Base-by-base conservation (phyloP, 2,329 filamentous ascomycete genomes). In the Seiridium cupressi region DNA sequence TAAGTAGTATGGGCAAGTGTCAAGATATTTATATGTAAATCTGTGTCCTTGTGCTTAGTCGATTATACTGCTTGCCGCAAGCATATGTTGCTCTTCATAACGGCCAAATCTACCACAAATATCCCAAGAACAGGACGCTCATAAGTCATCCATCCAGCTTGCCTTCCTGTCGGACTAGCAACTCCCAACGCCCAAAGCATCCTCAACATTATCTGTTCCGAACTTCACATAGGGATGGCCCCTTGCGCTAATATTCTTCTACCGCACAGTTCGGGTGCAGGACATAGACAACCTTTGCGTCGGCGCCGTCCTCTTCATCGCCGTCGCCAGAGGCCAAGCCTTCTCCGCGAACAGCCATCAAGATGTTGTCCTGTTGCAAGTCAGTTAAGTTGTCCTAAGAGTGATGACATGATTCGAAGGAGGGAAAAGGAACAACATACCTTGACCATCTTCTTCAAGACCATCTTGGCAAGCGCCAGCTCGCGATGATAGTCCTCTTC, bases 401-500 rank as follows among this genome's bases (percentile, higher is more conserved):
- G 18, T 26, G 18, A 26, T 26, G 18, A 26, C 18, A 26, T 26
- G 18, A 2, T 26, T 26, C 18, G 18, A 26, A 26, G 18, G 18
- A 38, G 36, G 3, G 34, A 46, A 32, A 46, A 42, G 36, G 36
- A 46, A 54, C 49, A 63, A 77, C 86, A 71, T 80, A 95, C 93
- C 89, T 95, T 97, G 71, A 97, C 90, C 89, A 98, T 96, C 76
- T 92, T 89, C 83, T 91, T 96, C 67, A 99, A 77, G 57, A 99
- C 94, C 84, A 97, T 72, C 66, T 72, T 72, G n/a, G 69, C 64
- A 36, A 73, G 51, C 6, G 56, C 63, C 63, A 70, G 62, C 61
- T 98, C 93, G 13, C 79, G 80, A 71, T 93, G 84, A 70, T 96
- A 83, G 67, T 93, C 92, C 59, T 96, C 92, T 74, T 96, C 89